Conservation (phyloP, 2,329 filamentous ascomycete genomes). For the Scedosporium aurantiacum region DNA sequence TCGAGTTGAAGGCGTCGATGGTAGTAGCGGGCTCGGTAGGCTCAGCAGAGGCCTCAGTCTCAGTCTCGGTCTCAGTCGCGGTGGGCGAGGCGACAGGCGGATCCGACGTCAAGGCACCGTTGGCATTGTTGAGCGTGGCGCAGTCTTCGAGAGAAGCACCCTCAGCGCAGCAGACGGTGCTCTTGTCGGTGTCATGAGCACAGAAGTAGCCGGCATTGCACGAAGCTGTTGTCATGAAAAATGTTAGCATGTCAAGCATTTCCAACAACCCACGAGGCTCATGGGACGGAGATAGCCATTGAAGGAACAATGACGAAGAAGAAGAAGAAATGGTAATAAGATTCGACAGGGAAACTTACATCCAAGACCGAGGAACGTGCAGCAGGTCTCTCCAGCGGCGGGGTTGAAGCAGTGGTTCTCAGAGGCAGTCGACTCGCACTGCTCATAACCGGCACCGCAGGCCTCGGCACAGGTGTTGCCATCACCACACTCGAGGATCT, state of each 20-base stretch:
- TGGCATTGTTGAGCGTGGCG: conserved; percentile 36
- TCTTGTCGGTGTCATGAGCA: conserved; percentile 36
- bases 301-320: not conserved
- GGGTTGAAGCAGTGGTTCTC: conserved; percentile 49
- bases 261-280: too few relatives aligned
- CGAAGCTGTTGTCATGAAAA: conserved; percentile 33
- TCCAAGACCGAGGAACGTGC: conserved; percentile 39
- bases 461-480: conserved; percentile 43
- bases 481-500: conserved; percentile 33
- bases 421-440: conserved; percentile 37
- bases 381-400: conserved; percentile 41
- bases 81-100: conserved; percentile 19
- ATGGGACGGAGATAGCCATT: not conserved
- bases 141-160: conserved; percentile 41
- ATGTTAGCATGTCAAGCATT: conserved; percentile 4
- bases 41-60: conserved; percentile 12
- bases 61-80: conserved; percentile 18
- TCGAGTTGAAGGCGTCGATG: conserved; percentile 14
- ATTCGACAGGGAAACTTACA: conserved; percentile 31
- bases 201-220: conserved; percentile 54
- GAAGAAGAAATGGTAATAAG: not conserved
- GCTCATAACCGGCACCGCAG: conserved; percentile 37
- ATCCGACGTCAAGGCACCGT: conserved; percentile 29
- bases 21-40: conserved; percentile 18
- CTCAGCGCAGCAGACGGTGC: conserved; percentile 52